Conservation (phyloP, 2,329 filamentous ascomycete species). For the Cladosporium sp. region DNA sequence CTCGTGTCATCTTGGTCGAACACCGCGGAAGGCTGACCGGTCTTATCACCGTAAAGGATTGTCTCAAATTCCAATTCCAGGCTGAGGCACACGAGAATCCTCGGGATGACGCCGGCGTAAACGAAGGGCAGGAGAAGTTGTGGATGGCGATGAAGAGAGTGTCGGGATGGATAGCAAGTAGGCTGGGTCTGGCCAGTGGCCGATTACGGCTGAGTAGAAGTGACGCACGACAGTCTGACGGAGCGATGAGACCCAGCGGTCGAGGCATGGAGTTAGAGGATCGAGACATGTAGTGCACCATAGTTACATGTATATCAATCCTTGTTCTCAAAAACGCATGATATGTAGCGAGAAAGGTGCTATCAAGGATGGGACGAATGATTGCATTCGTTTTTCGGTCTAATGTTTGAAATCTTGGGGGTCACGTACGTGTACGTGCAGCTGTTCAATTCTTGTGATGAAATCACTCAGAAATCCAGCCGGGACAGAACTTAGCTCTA, state of each 20-base stretch:
- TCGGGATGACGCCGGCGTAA: constrained; percentile 52
- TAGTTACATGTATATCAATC: too few relatives aligned
- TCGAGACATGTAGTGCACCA: background rate
- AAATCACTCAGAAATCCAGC: too few relatives aligned
- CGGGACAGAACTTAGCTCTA: too few relatives aligned
- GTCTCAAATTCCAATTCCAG: constrained; percentile 95
- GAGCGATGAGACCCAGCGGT: background rate
- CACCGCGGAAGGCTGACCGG: constrained; percentile 79
- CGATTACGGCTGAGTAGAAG: constrained; percentile 5
- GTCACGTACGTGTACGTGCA: too few relatives aligned
- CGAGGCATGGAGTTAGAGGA: background rate
- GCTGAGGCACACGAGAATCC: constrained; percentile 80
- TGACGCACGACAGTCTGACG: too few relatives aligned
- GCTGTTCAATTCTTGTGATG: too few relatives aligned
- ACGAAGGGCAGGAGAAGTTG: constrained; percentile 60
- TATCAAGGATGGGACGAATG: too few relatives aligned
- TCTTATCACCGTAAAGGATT: constrained; percentile 93
- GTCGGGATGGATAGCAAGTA: constrained; percentile 26
- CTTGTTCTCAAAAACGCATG: too few relatives aligned
- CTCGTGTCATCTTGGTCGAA: constrained; percentile 87
- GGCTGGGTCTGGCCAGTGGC: constrained; percentile 14
- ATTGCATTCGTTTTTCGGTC: too few relatives aligned
- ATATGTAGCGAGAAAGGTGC: too few relatives aligned
- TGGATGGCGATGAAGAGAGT: constrained; percentile 46
- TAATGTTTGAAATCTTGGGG: too few relatives aligned